These are phyloP conservation scores for Ramalina peruviana DNA, from an alignment of 495 filamentous ascomycete species.

Conservation along the genomic window DNA sequence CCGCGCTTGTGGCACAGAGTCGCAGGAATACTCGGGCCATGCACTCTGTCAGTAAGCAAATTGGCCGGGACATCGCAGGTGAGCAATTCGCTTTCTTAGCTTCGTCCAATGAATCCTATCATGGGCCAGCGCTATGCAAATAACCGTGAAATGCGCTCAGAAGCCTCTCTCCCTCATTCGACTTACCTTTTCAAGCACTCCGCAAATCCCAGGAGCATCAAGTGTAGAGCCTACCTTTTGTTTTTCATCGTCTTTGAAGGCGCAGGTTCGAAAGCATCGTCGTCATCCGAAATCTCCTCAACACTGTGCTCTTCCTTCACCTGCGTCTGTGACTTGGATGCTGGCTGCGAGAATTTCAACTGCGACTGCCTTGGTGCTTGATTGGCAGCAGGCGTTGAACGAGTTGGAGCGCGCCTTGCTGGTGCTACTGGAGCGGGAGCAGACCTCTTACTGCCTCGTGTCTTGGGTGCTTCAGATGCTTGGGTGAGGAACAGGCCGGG, in stretches of 20 bases:
- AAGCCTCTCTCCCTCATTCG: neutral
- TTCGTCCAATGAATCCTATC: neutral
- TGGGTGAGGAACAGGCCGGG: conserved; percentile 41
- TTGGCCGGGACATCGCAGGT: too few relatives aligned
- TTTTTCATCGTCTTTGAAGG: conserved; percentile 16
- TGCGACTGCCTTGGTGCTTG: conserved; percentile 45
- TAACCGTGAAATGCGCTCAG: neutral
- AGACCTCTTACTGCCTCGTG: conserved; percentile 25
- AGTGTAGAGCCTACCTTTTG: too few relatives aligned
- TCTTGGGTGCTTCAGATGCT: conserved; percentile 32
- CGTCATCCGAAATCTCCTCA: conserved; percentile 56
- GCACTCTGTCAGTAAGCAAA: too few relatives aligned
- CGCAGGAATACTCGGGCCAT: too few relatives aligned
- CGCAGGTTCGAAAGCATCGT: conserved; percentile 68
- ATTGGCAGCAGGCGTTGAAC: conserved; percentile 21
- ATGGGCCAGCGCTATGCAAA: conserved; percentile 3
- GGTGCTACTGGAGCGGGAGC: conserved; percentile 25
- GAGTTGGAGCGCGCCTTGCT: conserved; percentile 25
- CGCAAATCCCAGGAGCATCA: too few relatives aligned
- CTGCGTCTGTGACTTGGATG: conserved; percentile 31
- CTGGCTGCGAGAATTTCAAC: conserved; percentile 52
- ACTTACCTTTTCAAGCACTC: neutral
- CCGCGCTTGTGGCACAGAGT: too few relatives aligned
- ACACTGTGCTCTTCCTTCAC: conserved; percentile 36
- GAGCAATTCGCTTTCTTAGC: too few relatives aligned